These are phyloP conservation scores for Dioscorea zingiberensis DNA, from an alignment of 106 monocot species.

Conservation along the genomic window DNA sequence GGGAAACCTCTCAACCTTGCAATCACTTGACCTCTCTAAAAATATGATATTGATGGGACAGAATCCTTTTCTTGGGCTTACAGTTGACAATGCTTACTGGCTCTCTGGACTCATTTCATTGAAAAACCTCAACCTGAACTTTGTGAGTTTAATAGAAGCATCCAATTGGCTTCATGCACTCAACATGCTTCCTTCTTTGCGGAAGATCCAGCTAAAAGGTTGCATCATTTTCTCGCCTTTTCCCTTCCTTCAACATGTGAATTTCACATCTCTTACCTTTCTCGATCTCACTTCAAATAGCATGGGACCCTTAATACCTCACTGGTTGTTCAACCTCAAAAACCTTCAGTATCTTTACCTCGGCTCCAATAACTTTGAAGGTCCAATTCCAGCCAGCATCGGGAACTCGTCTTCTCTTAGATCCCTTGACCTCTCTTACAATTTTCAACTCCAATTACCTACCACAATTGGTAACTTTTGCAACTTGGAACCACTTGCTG, in stretches of 20 bases:
- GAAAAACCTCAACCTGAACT: constrained; percentile 11
- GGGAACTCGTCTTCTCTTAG: constrained; percentile 9
- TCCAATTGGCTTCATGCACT: constrained; percentile 1
- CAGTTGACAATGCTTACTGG: constrained; percentile 2
- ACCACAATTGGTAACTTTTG: background rate
- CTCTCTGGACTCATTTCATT: constrained; percentile 14
- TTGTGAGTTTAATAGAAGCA: background rate
- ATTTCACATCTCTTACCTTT: constrained; percentile 9
- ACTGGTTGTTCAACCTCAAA: constrained; percentile 4
- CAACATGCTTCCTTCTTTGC: constrained; percentile 12
- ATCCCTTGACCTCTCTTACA: background rate
- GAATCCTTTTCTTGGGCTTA: background rate
- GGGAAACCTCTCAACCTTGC: constrained; percentile 21
- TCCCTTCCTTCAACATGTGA: background rate
- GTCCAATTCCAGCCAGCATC: background rate
- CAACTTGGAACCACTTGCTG: background rate
- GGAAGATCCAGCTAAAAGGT: background rate
- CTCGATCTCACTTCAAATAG: constrained; percentile 13
- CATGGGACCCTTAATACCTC: background rate
- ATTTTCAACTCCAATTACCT: background rate
- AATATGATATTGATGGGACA: background rate
- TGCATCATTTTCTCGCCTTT: background rate
- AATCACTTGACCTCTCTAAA: constrained; percentile 4
- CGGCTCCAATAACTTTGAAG: background rate
- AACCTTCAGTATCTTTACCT: background rate